Conservation (phyloP, 1,139 yeast genomes). For the Kodamaea ohmeri region DNA sequence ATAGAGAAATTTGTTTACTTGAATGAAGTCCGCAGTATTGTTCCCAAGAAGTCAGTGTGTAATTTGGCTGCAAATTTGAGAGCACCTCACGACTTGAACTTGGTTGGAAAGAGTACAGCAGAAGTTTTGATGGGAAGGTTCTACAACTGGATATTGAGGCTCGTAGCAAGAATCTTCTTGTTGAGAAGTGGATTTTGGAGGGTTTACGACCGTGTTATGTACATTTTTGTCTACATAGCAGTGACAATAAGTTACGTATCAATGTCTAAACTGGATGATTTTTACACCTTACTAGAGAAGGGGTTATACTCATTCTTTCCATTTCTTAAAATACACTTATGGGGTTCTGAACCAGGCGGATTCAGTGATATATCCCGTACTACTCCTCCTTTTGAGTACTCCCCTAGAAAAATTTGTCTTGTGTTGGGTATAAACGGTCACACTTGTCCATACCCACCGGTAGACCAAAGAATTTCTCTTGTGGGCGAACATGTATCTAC, state of each 20-base stretch:
- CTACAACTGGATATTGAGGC: not conserved
- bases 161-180: not conserved
- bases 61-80: conserved; percentile 5
- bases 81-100: not conserved
- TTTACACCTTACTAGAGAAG: not conserved
- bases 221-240: not conserved
- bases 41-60: not conserved
- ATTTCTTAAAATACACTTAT: not conserved
- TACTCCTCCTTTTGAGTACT: not conserved
- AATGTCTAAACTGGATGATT: not conserved
- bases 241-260: not conserved
- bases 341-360: not conserved
- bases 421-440: conserved; percentile 6
- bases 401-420: conserved; percentile 2
- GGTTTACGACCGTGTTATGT: not conserved
- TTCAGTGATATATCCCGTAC: not conserved
- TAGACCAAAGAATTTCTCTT: no score
- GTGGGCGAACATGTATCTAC: no score
- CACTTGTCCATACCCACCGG: conserved; percentile 17
- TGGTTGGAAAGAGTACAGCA: not conserved
- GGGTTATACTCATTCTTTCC: not conserved
- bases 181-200: not conserved
- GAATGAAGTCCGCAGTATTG: not conserved
- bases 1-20: not conserved
- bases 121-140: not conserved